Evolutionary conservation across 73 alveolate genomes (phyloP), one percentile per base, ranked within the genome.

Genomic region (Paraurostyla sp.): DNA sequence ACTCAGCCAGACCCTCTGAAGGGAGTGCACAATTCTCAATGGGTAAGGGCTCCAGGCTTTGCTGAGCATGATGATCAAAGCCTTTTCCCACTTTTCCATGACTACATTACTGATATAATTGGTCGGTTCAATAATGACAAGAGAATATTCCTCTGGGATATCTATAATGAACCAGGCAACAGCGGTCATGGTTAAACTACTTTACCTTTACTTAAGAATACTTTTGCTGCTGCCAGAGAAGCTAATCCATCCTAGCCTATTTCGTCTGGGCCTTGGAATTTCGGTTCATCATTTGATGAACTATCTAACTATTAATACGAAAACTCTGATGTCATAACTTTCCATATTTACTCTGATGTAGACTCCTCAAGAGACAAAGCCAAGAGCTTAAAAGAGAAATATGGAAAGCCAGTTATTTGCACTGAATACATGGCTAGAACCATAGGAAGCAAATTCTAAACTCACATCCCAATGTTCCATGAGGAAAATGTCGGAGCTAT

Each of bases 381-480:
- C 43, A 25, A 32, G 2, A 57, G 42, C 35, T 51, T 82, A 51
- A 45, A 50, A 27, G 30, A 41, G 4, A 25, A 38, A 9, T 35
- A 45, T 7, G 76, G 93, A 3, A 85, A 91, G 18, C 95, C 95
- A 0, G 90, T 50, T 1, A 52, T 90, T 65, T 80, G 71, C 41
- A 65, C 95, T 71, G 95, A 90, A 42, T 90, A 83, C 83, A 90
- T 90, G 95, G 95, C 95, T 11, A 83, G 95, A 45, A 73, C 93
- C 0, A 56, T 30, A 60, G 69, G 69, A 60, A 80, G 92, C 49
- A 84, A 80, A 23, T 56, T 90, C 86, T 45, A 46, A 38, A 84
- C 88, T 63, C 83, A 90, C 54, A 60, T 90, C 41, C 93, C 95
- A 0, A 75, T 83, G 35, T 83, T 90, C 45, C 76, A 76, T 29